Evolutionary conservation across 108 stramenopile genomes (phyloP), one percentile per base, ranked within the genome.

Genomic region (Cyclotella sp.): DNA sequence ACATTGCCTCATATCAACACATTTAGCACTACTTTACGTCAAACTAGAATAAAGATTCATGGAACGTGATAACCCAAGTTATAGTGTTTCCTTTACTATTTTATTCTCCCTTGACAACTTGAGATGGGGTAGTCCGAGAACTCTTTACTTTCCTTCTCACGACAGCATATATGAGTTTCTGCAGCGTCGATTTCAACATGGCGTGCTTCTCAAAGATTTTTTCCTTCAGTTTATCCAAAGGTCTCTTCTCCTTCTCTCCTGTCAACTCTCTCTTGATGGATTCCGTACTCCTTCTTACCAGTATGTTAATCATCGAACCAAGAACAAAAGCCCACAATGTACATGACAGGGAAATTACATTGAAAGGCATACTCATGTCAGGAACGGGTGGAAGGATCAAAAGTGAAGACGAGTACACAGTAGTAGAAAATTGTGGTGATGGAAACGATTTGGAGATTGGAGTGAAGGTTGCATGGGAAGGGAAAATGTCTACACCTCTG

Each of bases 291-390:
- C 87, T 92, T 60, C 93, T 82, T 22, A 94, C 89, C 29, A 96
- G 42, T 11, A 94, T 74, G 47, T 94, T 95, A 24, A 97, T 60
- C 45, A 92, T 58, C 0, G 94, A 90, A 15, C 97, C 97, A 43
- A 96, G 61, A 41, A 96, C 76, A 64, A 96, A 97, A 12, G 95
- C 95, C 72, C 92, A 89, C 29, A 97, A 54, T 16, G 91, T 96
- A 64, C 94, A 95, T 19, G 88, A 88, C 29, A 97, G 55, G 28
- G 92, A 91, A 45, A 96, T 86, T 54, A 97, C 97, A 84, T 97
- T 97, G 82, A 97, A 97, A 14, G 96, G 96, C 97, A 97, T 97
- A 75, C 91, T 93, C 89, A 96, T 88, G 79, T 97, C 97, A 9
- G 96, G 96, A 59, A 94, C 86, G 0, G 96, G 96, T 59, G 92